phyloP scores from a whole-genome alignment of 2,329 filamentous ascomycete species.

The Apiospora kogelbergensis region DNA sequence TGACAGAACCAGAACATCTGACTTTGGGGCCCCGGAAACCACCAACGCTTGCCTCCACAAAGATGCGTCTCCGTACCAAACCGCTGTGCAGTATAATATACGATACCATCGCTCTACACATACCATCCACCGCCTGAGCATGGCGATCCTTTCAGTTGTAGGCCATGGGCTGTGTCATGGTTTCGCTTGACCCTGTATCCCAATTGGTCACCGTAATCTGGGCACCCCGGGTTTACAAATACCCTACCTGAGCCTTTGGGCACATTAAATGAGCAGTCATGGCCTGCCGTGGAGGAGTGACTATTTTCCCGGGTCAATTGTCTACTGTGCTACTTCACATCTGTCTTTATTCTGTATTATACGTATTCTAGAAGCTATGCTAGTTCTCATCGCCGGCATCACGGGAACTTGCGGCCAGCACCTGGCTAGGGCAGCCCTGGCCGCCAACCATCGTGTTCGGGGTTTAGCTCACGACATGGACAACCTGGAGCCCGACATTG shows the following conservation, averaged over 20 bases:
- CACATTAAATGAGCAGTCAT: background rate
- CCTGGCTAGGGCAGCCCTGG: constrained; percentile 24
- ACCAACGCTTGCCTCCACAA: background rate
- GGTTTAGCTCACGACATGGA: constrained; percentile 31
- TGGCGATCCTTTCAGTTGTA: background rate
- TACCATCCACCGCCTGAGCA: background rate
- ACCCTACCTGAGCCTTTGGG: background rate
- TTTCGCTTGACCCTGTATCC: background rate
- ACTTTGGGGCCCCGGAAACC: background rate
- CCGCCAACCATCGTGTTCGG: constrained; percentile 33
- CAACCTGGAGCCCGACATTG: constrained; percentile 24
- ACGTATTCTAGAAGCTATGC: constrained; percentile 22
- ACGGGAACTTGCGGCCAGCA: constrained; percentile 35
- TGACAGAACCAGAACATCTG: background rate
- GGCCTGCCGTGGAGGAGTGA: background rate
- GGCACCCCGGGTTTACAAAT: background rate
- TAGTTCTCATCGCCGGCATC: constrained; percentile 37
- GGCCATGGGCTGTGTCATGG: background rate
- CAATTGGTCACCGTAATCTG: background rate
- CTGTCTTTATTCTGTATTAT: background rate
- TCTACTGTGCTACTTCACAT: background rate
- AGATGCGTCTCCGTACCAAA: background rate
- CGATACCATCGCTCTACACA: background rate
- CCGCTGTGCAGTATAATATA: background rate
- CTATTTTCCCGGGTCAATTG: too few relatives aligned